phyloP scores from a whole-genome alignment of 805 yeast genomes.

The Zygotorulaspora sp. region DNA sequence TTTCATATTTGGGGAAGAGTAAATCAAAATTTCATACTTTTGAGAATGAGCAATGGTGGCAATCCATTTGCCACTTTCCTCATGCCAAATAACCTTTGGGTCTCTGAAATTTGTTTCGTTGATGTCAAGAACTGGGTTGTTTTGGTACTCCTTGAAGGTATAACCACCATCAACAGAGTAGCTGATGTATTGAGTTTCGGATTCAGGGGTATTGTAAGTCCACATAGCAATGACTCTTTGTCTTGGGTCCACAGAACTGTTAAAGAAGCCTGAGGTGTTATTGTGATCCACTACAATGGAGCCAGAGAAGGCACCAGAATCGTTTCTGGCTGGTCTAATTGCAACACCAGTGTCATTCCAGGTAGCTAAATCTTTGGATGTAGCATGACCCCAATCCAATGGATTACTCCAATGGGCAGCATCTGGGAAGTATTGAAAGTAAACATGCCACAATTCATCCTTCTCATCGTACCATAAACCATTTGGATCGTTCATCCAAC shows the following conservation, averaged over 20 bases:
- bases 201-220: conserved; percentile 29
- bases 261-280: conserved; percentile 38
- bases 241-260: conserved; percentile 25
- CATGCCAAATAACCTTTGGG: conserved; percentile 38
- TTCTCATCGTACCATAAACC: conserved; percentile 37
- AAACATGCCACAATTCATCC: conserved; percentile 35
- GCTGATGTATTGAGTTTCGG: conserved; percentile 35
- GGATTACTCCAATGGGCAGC: conserved; percentile 35
- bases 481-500: conserved; percentile 46
- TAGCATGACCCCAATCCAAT: conserved; percentile 42
- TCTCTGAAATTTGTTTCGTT: conserved; percentile 34
- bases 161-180: conserved; percentile 38
- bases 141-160: conserved; percentile 30
- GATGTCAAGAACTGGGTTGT: conserved; percentile 35
- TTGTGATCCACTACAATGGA: conserved; percentile 37
- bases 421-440: conserved; percentile 39
- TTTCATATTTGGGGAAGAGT: conserved; percentile 27
- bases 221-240: conserved; percentile 38
- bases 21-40: conserved; percentile 30
- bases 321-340: conserved; percentile 26
- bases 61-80: conserved; percentile 31
- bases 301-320: conserved; percentile 38
- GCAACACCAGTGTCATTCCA: conserved; percentile 38
- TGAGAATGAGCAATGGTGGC: conserved; percentile 33
- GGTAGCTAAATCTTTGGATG: conserved; percentile 33